Evolutionary conservation across 1,284 basidiomycete species (phyloP).

Genomic region (Malassezia dermatis): DNA sequence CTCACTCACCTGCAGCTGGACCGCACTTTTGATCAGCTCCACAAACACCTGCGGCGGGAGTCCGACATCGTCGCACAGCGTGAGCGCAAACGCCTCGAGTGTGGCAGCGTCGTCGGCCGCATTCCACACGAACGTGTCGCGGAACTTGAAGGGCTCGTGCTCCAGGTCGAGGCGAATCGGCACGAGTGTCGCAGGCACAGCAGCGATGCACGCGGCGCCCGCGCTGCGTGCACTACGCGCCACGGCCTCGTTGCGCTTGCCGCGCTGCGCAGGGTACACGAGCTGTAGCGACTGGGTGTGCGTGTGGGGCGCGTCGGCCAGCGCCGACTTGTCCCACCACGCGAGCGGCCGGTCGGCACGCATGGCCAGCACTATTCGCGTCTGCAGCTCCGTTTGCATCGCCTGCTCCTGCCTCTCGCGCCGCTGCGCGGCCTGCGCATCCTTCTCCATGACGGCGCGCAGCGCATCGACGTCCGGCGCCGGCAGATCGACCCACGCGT

Average conservation of each 20-base stretch:
- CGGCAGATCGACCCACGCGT: conserved; percentile 49
- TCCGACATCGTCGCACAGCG: conserved; percentile 80
- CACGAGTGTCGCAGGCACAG: conserved; percentile 66
- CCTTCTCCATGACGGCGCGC: conserved; percentile 54
- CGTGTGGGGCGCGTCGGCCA: conserved; percentile 21
- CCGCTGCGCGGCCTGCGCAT: conserved; percentile 51
- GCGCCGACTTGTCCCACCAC: conserved; percentile 39
- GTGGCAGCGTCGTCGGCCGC: conserved; percentile 74
- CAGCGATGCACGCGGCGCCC: conserved; percentile 53
- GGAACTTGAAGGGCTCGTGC: conserved; percentile 73
- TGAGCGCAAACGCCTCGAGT: conserved; percentile 78
- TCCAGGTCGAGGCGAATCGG: conserved; percentile 92
- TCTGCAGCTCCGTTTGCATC: conserved; percentile 27
- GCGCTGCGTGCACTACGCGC: conserved; percentile 28
- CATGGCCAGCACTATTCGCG: conserved; percentile 24
- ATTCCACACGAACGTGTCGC: conserved; percentile 97
- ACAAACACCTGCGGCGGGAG: conserved; percentile 62
- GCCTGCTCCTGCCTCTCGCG: conserved; percentile 36
- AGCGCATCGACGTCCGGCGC: conserved; percentile 53
- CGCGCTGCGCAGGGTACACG: conserved; percentile 35
- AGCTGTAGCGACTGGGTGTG: conserved; percentile 24
- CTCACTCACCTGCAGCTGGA: conserved; percentile 76
- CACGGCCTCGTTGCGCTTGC: conserved; percentile 55
- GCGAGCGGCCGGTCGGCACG: conserved; percentile 28
- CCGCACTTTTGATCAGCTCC: conserved; percentile 65